Conservation (phyloP, 2,329 filamentous ascomycete genomes). For the Phyllosticta citrichinensis region DNA sequence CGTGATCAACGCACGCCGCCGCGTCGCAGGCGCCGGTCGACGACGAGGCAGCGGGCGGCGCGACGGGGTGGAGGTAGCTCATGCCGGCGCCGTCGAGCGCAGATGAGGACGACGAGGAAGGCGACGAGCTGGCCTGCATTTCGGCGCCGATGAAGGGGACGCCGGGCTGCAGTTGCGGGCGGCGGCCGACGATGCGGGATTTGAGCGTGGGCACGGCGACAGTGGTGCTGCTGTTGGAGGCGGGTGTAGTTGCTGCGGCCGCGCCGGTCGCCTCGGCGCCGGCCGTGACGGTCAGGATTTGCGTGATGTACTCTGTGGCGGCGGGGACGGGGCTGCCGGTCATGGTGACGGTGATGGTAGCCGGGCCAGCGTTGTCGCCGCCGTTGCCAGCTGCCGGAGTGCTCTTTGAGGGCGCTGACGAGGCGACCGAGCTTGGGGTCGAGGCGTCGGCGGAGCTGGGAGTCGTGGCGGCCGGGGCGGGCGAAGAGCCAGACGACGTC, state of each 20-base stretch:
- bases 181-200: not conserved
- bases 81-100: not conserved
- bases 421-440: not conserved
- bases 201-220: not conserved
- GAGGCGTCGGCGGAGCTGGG: not conserved
- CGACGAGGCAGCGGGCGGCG: not conserved
- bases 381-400: not conserved
- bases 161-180: not conserved
- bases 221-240: not conserved
- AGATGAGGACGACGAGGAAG: too few species aligned
- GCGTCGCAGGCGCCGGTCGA: not conserved
- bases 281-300: constrained; percentile 3
- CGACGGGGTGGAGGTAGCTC: not conserved
- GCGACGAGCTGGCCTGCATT: not conserved
- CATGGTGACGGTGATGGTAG: constrained; percentile 1
- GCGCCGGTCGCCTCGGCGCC: not conserved
- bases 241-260: not conserved
- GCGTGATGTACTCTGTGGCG: not conserved
- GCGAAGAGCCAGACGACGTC: not conserved
- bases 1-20: not conserved
- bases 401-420: not conserved
- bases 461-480: not conserved
- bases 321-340: constrained; percentile 2
- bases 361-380: not conserved
- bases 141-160: not conserved